Base-by-base conservation (phyloP, 192 early-diverging fungal genomes). In the Oehlia diaphana region DNA sequence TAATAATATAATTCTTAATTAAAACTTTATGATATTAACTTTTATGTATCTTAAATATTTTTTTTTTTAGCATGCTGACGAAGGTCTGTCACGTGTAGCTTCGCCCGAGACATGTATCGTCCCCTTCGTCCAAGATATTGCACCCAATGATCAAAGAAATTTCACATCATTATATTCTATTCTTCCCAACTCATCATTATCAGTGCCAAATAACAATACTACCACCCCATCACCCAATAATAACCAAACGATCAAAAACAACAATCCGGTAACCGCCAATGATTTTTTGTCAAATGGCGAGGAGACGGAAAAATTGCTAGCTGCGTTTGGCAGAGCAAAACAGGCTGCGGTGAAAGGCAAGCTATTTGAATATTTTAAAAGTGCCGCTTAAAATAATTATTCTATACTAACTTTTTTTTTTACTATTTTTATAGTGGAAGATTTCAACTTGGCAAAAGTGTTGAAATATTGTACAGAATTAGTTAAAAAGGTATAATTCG, bases 401-500 rank as follows among this genome's bases (percentile, higher is more conserved):
- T 63, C 6, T 23, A 37, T 2, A 39, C 47, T 53, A 12, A 39
- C 21, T 83, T 68, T 77, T 74, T 61, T 81, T 76, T 63, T 80
- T 10, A 72, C 26, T 50, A 16, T 13, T 35, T 6, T 31, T 9
- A 21, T 74, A 90, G 91, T 85, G 19, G 93, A 94, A 79, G 84
- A 91, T 42, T 94, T 87, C 63, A 76, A 83, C 12, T 81, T 84
- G 9, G 94, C 94, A n/a, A 92, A 91, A 69, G 77, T 80, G 3
- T 86, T 90, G 63, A 94, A 94, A 80, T 66, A 39, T 23, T 83
- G 89, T 14, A 81, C 82, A 35, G 89, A 89, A 14, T 35, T 86
- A 16, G 66, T 87, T 35, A 82, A 79, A 62, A 86, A 86, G 82
- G 90, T 91, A 50, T 19, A 74, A 19, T 39, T 21, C n/a, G 2